A percentile compares a stretch with the other conserved stretches of the same genome.
Evolutionary conservation across 768 basidiomycete genomes (phyloP).

Genomic region (Suillus discolor): DNA sequence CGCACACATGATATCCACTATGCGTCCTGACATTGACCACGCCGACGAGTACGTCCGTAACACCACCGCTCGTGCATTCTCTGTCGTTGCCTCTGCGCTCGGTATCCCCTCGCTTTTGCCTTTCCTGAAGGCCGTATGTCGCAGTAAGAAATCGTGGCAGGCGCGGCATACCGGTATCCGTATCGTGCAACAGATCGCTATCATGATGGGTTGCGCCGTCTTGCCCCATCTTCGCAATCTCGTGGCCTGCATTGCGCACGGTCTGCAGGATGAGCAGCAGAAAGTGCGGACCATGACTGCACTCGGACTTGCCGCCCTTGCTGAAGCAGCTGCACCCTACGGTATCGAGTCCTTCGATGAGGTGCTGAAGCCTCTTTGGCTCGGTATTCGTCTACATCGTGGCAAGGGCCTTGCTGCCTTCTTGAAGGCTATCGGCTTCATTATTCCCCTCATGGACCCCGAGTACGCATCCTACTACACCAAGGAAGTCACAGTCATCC

Average conservation of each 20-base stretch:
- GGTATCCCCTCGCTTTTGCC: conserved; percentile 97
- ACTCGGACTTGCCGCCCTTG: conserved; percentile 82
- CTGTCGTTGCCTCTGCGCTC: conserved; percentile 97
- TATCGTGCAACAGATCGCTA: conserved; percentile 98
- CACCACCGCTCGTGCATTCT: conserved; percentile 98
- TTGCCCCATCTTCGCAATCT: conserved; percentile 95
- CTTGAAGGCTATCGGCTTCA: conserved; percentile 95
- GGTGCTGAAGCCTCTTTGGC: conserved; percentile 82
- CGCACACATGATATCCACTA: conserved; percentile 99
- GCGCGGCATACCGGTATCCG: conserved; percentile 99
- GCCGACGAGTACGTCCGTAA: conserved; percentile 99
- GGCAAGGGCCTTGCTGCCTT: conserved; percentile 80
- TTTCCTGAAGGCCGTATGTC: conserved; percentile 97
- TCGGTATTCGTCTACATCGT: conserved; percentile 76
- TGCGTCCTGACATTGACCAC: conserved; percentile 99
- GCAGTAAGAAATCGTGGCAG: conserved; percentile 99
- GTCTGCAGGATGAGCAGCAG: conserved; percentile 76
- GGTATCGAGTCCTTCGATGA: conserved; percentile 99
- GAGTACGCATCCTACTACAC: conserved; percentile 99
- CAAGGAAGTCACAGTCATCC: conserved; percentile 95
- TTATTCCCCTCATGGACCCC: conserved; percentile 99
- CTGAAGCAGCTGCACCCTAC: conserved; percentile 96
- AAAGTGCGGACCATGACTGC: conserved; percentile 84
- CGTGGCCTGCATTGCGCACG: conserved; percentile 92
- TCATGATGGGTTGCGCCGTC: conserved; percentile 99